Percentiles rank a stretch among this genome's conserved stretches.
Conservation (phyloP, 257 asterid genomes). For the Solanum chmielewskii region DNA sequence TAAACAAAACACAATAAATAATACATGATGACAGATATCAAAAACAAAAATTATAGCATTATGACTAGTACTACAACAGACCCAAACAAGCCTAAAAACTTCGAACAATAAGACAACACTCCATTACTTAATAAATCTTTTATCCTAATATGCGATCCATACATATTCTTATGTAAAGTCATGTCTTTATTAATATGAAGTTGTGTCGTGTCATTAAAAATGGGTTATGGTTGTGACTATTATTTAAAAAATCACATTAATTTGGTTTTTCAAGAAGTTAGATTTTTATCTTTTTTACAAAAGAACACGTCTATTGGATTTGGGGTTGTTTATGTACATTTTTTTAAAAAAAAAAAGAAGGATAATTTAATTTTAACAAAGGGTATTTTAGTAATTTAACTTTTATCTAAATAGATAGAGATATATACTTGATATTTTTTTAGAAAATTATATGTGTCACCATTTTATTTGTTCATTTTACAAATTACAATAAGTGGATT, state of each 20-base stretch:
- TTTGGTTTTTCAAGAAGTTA: background rate
- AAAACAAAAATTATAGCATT: too few species aligned
- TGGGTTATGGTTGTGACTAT: background rate
- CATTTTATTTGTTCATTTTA: background rate
- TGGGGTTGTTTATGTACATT: background rate
- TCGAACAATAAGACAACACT: background rate
- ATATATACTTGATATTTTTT: too few species aligned
- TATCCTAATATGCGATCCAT: too few species aligned
- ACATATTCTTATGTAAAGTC: too few species aligned
- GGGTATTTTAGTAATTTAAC: too few species aligned
- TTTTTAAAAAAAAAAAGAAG: too few species aligned
- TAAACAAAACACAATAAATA: too few species aligned
- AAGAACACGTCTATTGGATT: background rate
- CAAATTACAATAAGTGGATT: background rate
- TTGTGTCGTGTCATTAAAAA: background rate
- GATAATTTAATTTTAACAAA: too few species aligned
- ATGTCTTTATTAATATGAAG: background rate
- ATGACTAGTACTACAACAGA: background rate
- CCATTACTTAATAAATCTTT: background rate
- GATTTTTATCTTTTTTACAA: too few species aligned
- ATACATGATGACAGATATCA: background rate
- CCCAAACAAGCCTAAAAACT: background rate
- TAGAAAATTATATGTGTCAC: background rate
- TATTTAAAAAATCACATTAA: too few species aligned
- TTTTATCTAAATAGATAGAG: background rate